Base-by-base conservation (phyloP, 176 grass and related monocot species). In the Echinochloa phyllopogon region DNA sequence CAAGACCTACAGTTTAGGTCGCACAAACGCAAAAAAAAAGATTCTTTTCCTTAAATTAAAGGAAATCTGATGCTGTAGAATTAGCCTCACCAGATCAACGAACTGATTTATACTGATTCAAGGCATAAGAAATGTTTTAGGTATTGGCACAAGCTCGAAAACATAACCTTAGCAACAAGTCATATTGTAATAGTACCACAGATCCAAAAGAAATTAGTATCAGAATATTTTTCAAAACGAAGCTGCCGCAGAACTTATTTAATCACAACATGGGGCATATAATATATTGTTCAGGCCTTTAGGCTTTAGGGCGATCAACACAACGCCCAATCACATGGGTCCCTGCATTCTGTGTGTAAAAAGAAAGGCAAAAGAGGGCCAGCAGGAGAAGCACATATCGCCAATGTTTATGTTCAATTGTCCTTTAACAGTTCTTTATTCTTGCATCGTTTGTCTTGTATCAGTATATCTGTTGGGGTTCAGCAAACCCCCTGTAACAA, bases 391-490 rank as follows among this genome's bases (percentile, higher is more conserved):
- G 6, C 57, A 60, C 33, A 71, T 11, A 65, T 67, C 41, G 4
- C 79, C 84, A 87, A 36, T 40, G 74, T 79, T 61, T 78, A 80
- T 37, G 43, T 41, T 65, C 79, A 79, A 66, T 42, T 66, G 77
- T 80, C 61, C 75, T 85, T 83, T 73, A 43, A 72, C 74, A 83
- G 65, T 82, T 77, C 69, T 76, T 74, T 87, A 79, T 86, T 86
- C 72, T 60, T 86, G 79, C 78, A 72, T 47, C 17, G 41, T 90
- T 79, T 87, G 66, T 68, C 33, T 90, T 55, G 20, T 87, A 79
- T 90, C 59, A 65, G 74, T 87, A 58, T 90, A 78, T 60, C 67
- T 83, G 45, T 90, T 74, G 80, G 64, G 74, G 71, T 83, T 73
- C 57, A 38, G 14, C 25, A 17, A 79, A 79, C 76, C 74, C 79